Conservation (phyloP, 768 basidiomycete genomes). For the Kwoniella mangroviensis region DNA sequence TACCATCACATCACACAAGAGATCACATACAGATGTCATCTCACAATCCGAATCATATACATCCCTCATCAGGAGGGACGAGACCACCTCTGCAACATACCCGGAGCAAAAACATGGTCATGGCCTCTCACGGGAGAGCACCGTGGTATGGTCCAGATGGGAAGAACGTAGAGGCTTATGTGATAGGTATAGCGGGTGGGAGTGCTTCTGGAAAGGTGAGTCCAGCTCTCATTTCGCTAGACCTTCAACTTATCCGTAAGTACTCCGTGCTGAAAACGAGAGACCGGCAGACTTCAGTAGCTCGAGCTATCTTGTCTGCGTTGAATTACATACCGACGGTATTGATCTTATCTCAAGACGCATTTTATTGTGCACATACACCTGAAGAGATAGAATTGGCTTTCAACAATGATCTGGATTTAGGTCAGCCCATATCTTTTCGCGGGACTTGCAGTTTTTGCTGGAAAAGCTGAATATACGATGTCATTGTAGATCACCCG, state of each 20-base stretch:
- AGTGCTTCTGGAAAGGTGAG: conserved; percentile 60
- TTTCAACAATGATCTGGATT: conserved; percentile 66
- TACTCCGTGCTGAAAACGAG: too few relatives aligned
- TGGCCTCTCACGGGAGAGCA: conserved; percentile 52
- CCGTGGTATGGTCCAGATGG: conserved; percentile 60
- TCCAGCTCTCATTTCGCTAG: neutral
- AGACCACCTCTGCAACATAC: conserved; percentile 3
- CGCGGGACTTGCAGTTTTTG: neutral
- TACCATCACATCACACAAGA: neutral
- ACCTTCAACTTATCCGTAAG: too few relatives aligned
- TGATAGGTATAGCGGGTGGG: conserved; percentile 61
- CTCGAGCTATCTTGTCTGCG: conserved; percentile 57
- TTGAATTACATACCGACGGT: conserved; percentile 63
- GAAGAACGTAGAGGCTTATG: conserved; percentile 56
- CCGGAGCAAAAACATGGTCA: conserved; percentile 46
- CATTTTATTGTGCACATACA: conserved; percentile 84
- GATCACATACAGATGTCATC: too few relatives aligned
- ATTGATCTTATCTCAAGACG: conserved; percentile 84
- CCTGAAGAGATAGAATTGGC: conserved; percentile 82
- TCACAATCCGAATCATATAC: neutral
- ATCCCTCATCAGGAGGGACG: conserved; percentile 8
- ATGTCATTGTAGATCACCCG: conserved; percentile 69
- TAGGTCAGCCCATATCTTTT: conserved; percentile 18
- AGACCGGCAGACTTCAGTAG: conserved; percentile 52
- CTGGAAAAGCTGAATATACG: conserved; percentile 67